phyloP scores from a whole-genome alignment of 306 rosid species.

The Lathyrus oleraceus region DNA sequence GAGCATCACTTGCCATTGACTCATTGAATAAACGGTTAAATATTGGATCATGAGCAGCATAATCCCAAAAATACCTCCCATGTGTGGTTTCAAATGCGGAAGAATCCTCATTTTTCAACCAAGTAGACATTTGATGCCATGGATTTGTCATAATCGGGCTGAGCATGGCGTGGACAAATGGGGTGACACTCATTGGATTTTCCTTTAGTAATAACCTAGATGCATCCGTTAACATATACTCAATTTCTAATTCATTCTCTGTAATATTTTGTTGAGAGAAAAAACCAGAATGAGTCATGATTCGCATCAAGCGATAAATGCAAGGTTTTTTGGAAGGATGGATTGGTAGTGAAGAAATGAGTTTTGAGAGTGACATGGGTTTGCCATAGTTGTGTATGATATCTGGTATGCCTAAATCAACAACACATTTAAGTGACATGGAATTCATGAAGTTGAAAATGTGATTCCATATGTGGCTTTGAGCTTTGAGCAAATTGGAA shows the following conservation, averaged over 20 bases:
- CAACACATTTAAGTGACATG: slow-evolving; percentile 32
- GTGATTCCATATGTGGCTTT: slow-evolving; percentile 23
- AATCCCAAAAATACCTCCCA: neutral
- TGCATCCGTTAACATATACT: neutral
- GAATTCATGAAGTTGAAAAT: slow-evolving; percentile 35
- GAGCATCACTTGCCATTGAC: slow-evolving; percentile 3
- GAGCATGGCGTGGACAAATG: neutral
- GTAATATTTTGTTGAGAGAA: neutral
- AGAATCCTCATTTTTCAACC: neutral
- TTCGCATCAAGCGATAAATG: slow-evolving; percentile 3
- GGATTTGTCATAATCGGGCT: neutral
- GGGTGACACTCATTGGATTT: neutral
- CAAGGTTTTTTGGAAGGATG: slow-evolving; percentile 2
- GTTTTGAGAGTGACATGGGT: slow-evolving; percentile 11
- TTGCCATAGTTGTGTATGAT: slow-evolving; percentile 36
- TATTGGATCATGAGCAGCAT: neutral
- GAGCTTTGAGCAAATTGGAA: slow-evolving; percentile 28
- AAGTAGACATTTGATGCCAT: neutral
- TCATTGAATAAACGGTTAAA: neutral
- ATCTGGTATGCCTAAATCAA: slow-evolving; percentile 38
- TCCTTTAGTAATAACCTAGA: neutral
- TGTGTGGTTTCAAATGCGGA: neutral
- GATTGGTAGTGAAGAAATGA: slow-evolving; percentile 33
- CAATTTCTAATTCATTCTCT: neutral
- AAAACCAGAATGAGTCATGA: neutral